Percentiles rank a stretch among this genome's conserved stretches.
Conservation (phyloP, 1,284 basidiomycete species). For the Fomitiporia mediterranea region DNA sequence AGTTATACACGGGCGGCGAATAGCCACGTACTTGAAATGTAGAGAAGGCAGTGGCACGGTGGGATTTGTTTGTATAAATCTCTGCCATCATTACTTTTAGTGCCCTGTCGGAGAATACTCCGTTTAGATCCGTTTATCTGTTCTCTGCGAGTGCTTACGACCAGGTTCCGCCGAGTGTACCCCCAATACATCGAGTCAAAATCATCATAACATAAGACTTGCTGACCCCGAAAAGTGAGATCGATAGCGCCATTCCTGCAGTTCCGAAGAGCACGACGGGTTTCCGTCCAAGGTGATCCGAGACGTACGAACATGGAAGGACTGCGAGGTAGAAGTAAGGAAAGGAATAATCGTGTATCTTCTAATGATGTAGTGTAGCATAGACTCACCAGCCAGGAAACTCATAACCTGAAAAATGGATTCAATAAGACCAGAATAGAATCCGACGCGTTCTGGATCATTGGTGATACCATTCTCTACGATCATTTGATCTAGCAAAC, state of each 20-base stretch:
- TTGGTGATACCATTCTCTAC: constrained; percentile 22
- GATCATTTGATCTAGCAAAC: constrained; percentile 20
- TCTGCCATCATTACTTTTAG: constrained; percentile 21
- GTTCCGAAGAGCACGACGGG: constrained; percentile 20
- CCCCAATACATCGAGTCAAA: constrained; percentile 19
- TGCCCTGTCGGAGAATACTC: constrained; percentile 13
- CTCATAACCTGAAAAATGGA: constrained; percentile 19
- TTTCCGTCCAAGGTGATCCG: constrained; percentile 19
- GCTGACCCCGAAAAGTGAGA: constrained; percentile 17
- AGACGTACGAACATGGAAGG: constrained; percentile 16
- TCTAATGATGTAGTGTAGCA: not conserved
- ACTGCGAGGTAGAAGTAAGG: no score
- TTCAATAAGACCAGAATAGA: constrained; percentile 23
- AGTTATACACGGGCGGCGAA: not conserved
- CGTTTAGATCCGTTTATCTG: not conserved
- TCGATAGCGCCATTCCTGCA: constrained; percentile 14
- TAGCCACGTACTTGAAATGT: not conserved
- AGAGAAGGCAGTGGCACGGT: not conserved
- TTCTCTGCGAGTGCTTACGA: not conserved
- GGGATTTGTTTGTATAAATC: constrained; percentile 7
- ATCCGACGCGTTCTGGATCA: constrained; percentile 22
- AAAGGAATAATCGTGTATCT: no score
- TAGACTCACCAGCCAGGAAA: constrained; percentile 18
- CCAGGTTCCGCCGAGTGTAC: constrained; percentile 4
- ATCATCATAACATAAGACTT: constrained; percentile 16